Evolutionary conservation across 2,329 filamentous ascomycete genomes (phyloP).

Genomic region (Trichoderma oligosporum): DNA sequence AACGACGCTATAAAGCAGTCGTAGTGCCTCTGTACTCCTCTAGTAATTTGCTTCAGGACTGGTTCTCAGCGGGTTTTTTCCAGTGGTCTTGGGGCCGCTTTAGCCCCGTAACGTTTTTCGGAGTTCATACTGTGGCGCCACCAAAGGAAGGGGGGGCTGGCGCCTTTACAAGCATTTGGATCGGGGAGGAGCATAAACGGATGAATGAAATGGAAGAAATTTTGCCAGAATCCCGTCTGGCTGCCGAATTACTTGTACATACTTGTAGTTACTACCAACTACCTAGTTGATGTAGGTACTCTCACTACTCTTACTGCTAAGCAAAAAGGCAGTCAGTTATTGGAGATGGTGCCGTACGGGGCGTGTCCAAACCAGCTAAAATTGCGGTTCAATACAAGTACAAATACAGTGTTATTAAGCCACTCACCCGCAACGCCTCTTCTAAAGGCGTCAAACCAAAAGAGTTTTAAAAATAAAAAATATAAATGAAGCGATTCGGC

Average conservation of each 20-base stretch:
- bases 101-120: too few species aligned
- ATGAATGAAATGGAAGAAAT: constrained; percentile 8
- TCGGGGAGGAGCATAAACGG: constrained; percentile 3
- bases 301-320: background rate
- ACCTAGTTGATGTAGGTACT: background rate
- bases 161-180: too few species aligned
- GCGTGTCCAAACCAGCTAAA: background rate
- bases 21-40: too few species aligned
- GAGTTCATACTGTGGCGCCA: background rate
- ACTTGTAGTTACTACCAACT: background rate
- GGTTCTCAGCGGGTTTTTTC: background rate
- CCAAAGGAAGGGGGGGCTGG: constrained; percentile 1
- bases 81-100: background rate
- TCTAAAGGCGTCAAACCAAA: background rate
- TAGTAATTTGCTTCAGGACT: too few species aligned
- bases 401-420: too few species aligned
- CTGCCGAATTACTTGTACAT: too few species aligned
- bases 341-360: background rate
- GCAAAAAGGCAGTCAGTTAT: background rate
- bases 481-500: too few species aligned
- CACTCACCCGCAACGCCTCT: background rate
- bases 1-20: too few species aligned
- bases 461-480: too few species aligned
- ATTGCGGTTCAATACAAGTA: background rate
- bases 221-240: constrained; percentile 1